Conservation (phyloP, 495 filamentous ascomycete species). For the Geoglossum glabrum region DNA sequence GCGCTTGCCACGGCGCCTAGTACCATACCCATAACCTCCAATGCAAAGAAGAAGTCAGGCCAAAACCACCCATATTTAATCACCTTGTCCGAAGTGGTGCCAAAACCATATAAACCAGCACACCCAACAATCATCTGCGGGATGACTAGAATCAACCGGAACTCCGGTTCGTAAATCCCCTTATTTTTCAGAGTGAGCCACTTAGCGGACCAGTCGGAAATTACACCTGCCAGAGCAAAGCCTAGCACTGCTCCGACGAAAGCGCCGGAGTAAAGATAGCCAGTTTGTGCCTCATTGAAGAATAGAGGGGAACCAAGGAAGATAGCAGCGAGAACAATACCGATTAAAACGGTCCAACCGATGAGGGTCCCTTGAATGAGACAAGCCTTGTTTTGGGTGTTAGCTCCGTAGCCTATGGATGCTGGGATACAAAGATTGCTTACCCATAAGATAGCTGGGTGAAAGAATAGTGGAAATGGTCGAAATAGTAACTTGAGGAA, state of each 20-base stretch:
- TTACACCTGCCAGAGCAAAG: conserved; percentile 48
- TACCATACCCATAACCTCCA: conserved; percentile 64
- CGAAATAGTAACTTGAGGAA: conserved; percentile 40
- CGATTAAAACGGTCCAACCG: conserved; percentile 89
- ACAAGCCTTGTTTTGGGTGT: conserved; percentile 29
- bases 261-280: conserved; percentile 74
- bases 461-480: conserved; percentile 46
- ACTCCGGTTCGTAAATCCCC: conserved; percentile 82
- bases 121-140: conserved; percentile 62
- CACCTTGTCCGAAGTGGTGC: conserved; percentile 40
- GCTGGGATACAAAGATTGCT: conserved; percentile 2
- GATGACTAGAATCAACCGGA: conserved; percentile 60
- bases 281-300: conserved; percentile 64
- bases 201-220: conserved; percentile 54
- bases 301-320: conserved; percentile 62
- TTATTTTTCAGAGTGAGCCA: conserved; percentile 51
- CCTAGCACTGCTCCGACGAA: conserved; percentile 71
- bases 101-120: conserved; percentile 70
- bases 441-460: conserved; percentile 68
- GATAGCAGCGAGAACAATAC: conserved; percentile 64
- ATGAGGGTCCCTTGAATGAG: conserved; percentile 81
- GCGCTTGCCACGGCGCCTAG: conserved; percentile 70
- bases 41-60: conserved; percentile 21
- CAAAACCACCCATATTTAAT: conserved; percentile 44
- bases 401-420: background rate